Evolutionary conservation across 805 yeast species (phyloP).

Genomic region (Lipomyces anomalus): DNA sequence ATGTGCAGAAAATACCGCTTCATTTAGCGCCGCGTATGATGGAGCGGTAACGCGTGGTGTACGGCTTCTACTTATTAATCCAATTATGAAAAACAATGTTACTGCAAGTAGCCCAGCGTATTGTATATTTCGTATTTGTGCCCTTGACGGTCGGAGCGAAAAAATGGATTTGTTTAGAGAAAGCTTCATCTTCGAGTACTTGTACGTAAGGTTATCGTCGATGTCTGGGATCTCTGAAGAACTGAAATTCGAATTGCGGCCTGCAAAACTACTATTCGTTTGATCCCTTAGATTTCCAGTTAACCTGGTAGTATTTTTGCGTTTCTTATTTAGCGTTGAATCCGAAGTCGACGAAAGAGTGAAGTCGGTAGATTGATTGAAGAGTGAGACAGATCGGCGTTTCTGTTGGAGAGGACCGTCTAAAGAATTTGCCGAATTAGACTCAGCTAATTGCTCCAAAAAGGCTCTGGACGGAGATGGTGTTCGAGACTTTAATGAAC

Average conservation of each 20-base stretch:
- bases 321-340: not conserved
- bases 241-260: too few species aligned
- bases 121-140: not conserved
- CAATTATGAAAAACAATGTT: not conserved
- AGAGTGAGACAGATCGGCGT: not conserved
- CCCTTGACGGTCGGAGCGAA: not conserved
- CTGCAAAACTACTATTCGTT: too few species aligned
- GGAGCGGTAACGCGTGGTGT: slow-evolving; percentile 12
- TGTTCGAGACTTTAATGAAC: too few species aligned
- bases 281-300: too few species aligned
- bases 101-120: not conserved
- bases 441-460: too few species aligned
- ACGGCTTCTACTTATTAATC: not conserved
- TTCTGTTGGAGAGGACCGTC: too few species aligned
- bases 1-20: slow-evolving; percentile 21
- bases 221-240: too few species aligned
- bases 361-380: not conserved
- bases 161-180: not conserved
- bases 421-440: too few species aligned
- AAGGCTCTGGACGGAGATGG: not conserved
- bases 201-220: not conserved
- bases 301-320: not conserved
- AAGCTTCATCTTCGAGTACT: not conserved
- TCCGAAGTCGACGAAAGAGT: not conserved
- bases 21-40: slow-evolving; percentile 22